Evolutionary conservation across 495 filamentous ascomycete genomes (phyloP), one percentile per base, ranked within the genome.

Genomic region (Tetracladium setigerum): DNA sequence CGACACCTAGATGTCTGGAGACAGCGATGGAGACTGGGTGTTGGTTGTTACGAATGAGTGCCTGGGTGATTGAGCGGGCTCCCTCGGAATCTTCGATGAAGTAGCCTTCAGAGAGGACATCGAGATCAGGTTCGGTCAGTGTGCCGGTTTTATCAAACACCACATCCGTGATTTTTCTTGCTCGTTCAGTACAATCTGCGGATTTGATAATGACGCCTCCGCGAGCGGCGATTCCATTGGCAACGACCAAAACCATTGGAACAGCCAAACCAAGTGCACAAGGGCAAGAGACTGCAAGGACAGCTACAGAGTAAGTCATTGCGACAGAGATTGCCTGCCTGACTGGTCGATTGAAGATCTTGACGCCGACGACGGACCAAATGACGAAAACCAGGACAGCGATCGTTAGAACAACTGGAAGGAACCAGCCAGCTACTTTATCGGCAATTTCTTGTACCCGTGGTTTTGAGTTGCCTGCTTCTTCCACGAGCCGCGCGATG

Each of bases 141-240:
- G 85, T 90, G 0, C 86, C 86, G 1, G 85, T 88, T 60, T 89
- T 89, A 69, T 88, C 86, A 51, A 90, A 86, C 4, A 88, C 72
- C 15, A 88, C 73, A 50, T 86, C 75, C 0, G 76, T 69, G 0
- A 71, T 68, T 34, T 76, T 82, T 45, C 73, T 55, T 0, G 77
- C 82, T 2, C 70, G 63, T 62, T 87, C 84, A 7, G 83, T 71
- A 6, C 70, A 68, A 37, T 72, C 67, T 3, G 82, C 71, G 6
- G 80, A 69, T 48, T 84, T 83, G 60, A 87, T 77, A 35, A 88
- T 69, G 30, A 89, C 62, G 0, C 84, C 85, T 30, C 65, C 61
- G 36, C 80, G 72, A 7, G 85, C 80, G 0, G 76, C 81, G 14
- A 82, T 65, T 1, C 83, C 79, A 33, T 79, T 77, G 1, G 74